Base-by-base conservation (phyloP, 2,329 filamentous ascomycete genomes). In the Stachybotrys chlorohalonatus region DNA sequence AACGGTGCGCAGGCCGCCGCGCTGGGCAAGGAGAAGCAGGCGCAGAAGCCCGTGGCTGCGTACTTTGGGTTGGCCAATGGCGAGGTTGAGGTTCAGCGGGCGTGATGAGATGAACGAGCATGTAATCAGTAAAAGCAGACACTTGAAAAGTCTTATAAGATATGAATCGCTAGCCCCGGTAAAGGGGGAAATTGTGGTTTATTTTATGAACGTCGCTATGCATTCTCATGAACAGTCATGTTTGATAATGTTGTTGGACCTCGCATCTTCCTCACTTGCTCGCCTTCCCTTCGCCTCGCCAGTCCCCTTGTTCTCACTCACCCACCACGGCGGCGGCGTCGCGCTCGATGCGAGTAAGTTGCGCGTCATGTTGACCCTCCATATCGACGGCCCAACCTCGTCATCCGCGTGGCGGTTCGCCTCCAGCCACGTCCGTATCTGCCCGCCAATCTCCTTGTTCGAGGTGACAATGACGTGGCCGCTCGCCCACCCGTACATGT, bases 61-160 rank as follows among this genome's bases (percentile, higher is more conserved):
- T 99, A 97, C 74, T 99, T 97, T 72, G 94, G 94, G 42, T 89
- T 94, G 83, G 82, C 87, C 49, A 88, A 90, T 65, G 89, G 89
- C 13, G 73, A 85, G 63, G 75, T 86, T 16, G 60, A 71, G 52
- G 63, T 70, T 32, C 68, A 70, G 54, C 66, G 62, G 16, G 63
- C 63, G 8, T 58, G 36, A 42, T 24, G 24, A 24, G 24, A 24
- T 24, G 24, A 24, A 24, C 2, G 24, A 4, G 24, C 24, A 24
- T 24, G 24, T 24, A 24, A 24, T 24, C 24, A 24, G 24, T 24
- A 24, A 24, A 24, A 24, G 24, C 24, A 24, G 24, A 24, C 24
- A 24, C 24, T 24, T 24, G 24, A 24, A 24, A 24, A 24, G 24
- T 24, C 4, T 24, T 24, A 24, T 4, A 24, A 24, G 24, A 24